phyloP scores from a whole-genome alignment of 192 early-diverging fungal genomes.

The Entomortierella parvispora region DNA sequence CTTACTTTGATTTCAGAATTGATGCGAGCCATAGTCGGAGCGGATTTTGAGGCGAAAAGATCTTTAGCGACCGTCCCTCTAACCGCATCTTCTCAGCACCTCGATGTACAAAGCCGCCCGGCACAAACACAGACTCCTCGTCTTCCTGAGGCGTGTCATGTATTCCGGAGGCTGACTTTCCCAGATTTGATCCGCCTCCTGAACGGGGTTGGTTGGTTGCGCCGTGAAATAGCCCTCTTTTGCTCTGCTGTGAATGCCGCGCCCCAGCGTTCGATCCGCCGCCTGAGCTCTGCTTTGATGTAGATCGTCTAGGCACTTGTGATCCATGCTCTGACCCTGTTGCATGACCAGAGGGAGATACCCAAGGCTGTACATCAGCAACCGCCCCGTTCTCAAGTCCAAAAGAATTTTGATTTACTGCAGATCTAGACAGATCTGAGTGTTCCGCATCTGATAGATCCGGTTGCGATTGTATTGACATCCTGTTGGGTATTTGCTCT shows the following conservation, averaged over 20 bases:
- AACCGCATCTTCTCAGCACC: constrained; percentile 37
- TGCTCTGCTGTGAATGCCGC: constrained; percentile 11
- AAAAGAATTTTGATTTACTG: constrained; percentile 2
- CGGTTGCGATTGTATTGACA: not conserved
- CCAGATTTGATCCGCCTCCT: constrained; percentile 27
- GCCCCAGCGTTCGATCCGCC: constrained; percentile 21
- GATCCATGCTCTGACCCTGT: constrained; percentile 33
- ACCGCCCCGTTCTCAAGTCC: constrained; percentile 1
- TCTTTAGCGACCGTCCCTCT: constrained; percentile 50
- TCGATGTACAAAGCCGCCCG: constrained; percentile 42
- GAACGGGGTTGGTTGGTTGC: constrained; percentile 12
- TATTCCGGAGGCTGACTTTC: constrained; percentile 20
- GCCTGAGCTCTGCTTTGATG: constrained; percentile 33
- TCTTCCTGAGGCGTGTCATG: constrained; percentile 24
- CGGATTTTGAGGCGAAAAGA: constrained; percentile 43
- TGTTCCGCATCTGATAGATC: constrained; percentile 12
- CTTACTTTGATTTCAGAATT: constrained; percentile 56
- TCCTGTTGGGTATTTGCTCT: constrained; percentile 2
- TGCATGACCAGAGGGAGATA: constrained; percentile 4
- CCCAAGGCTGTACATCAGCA: constrained; percentile 18
- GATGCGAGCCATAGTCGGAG: constrained; percentile 44
- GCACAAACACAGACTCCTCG: constrained; percentile 28
- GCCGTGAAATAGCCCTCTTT: constrained; percentile 12
- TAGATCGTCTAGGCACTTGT: not conserved
- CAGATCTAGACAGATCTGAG: not conserved